Percentiles rank a stretch among this genome's conserved stretches.
These are phyloP conservation scores for Salix udensis DNA, from an alignment of 345 rosid species.

Conservation along the genomic window DNA sequence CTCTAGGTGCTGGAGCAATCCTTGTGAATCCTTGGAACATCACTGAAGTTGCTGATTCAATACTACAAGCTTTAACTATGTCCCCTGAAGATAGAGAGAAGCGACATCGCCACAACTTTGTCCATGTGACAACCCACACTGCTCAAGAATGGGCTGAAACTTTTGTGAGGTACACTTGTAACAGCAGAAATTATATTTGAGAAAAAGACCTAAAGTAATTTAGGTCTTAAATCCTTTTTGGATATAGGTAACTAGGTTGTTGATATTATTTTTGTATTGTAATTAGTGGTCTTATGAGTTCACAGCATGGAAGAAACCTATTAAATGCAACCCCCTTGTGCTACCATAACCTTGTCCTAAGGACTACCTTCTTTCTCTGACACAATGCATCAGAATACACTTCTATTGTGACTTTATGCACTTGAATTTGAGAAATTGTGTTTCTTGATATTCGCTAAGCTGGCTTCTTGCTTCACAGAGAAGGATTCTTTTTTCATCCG, in stretches of 20 bases:
- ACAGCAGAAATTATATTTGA: background rate
- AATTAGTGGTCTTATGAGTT: background rate
- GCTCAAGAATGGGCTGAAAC: conserved; percentile 99
- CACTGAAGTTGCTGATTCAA: conserved; percentile 94
- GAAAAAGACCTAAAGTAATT: background rate
- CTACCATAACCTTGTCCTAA: background rate
- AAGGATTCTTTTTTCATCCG: background rate
- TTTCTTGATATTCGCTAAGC: background rate
- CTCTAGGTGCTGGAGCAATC: conserved; percentile 98
- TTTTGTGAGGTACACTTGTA: conserved; percentile 69
- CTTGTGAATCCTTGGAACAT: conserved; percentile 99
- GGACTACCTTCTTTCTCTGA: too few species aligned
- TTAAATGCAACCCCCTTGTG: background rate
- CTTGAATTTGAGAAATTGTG: background rate
- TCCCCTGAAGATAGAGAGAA: conserved; percentile 81
- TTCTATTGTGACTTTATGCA: background rate
- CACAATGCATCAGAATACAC: too few species aligned
- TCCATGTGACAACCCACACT: conserved; percentile 77
- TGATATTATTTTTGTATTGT: background rate
- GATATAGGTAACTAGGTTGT: too few species aligned
- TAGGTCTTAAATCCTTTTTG: background rate
- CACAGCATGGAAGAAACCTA: background rate
- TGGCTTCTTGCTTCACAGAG: background rate
- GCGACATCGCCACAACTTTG: conserved; percentile 75
- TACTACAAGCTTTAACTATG: conserved; percentile 81